Conservation (phyloP, 345 rosid species). For the Citrus hindsii region DNA sequence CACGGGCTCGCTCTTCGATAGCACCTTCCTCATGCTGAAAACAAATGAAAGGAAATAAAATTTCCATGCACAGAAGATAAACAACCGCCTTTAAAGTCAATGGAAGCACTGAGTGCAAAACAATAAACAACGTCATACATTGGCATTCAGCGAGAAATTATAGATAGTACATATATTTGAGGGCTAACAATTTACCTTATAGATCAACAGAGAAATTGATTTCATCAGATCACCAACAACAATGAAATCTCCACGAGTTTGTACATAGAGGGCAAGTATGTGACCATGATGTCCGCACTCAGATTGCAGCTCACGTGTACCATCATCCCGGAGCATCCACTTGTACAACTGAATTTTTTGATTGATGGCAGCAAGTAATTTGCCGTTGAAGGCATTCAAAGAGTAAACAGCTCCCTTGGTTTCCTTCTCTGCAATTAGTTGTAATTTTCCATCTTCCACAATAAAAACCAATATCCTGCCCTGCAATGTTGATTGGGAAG, state of each 20-base stretch:
- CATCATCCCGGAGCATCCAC: constrained; percentile 94
- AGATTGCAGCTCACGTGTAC: constrained; percentile 75
- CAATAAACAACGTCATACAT: not conserved
- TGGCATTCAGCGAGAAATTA: not conserved
- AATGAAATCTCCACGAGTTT: constrained; percentile 95
- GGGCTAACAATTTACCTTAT: constrained; percentile 51
- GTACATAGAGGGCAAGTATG: constrained; percentile 83
- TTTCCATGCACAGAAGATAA: not conserved
- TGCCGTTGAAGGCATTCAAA: constrained; percentile 88
- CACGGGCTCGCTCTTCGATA: constrained; percentile 86
- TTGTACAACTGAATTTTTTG: constrained; percentile 88
- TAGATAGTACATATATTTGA: not conserved
- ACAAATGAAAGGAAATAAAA: constrained; percentile 1
- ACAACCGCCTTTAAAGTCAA: not conserved
- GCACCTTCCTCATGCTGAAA: constrained; percentile 89
- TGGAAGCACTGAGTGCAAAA: not conserved
- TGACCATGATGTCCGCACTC: constrained; percentile 94
- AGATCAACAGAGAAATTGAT: constrained; percentile 83
- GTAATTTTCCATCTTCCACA: constrained; percentile 85
- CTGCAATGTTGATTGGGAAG: constrained; percentile 27
- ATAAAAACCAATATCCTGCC: constrained; percentile 87
- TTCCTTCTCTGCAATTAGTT: constrained; percentile 87
- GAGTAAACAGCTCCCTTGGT: constrained; percentile 90
- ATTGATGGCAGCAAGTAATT: constrained; percentile 86
- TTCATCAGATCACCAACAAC: constrained; percentile 95